phyloP scores from a whole-genome alignment of 139 green algal genomes.

The Picochlorum sp. region DNA sequence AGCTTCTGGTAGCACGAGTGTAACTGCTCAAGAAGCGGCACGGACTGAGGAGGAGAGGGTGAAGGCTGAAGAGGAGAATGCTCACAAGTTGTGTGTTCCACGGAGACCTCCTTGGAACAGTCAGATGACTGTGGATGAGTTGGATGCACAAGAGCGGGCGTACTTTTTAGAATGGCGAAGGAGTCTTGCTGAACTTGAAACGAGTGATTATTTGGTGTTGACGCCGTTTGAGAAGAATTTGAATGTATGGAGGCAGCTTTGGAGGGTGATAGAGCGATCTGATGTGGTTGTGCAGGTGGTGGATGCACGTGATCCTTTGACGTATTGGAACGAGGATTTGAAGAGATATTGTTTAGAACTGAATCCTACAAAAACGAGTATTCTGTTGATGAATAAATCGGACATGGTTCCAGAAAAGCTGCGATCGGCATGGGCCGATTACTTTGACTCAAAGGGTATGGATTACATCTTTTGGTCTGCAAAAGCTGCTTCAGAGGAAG shows the following conservation, averaged over 20 bases:
- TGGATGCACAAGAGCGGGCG: conserved; percentile 67
- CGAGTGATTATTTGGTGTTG: conserved; percentile 77
- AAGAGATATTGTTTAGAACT: conserved; percentile 64
- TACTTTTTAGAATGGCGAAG: conserved; percentile 88
- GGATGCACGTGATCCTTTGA: conserved; percentile 88
- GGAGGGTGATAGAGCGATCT: conserved; percentile 90
- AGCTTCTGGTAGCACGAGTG: conserved; percentile 35
- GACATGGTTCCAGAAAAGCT: conserved; percentile 76
- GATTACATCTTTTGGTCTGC: conserved; percentile 79
- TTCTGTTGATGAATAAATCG: conserved; percentile 97
- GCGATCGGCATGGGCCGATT: conserved; percentile 70
- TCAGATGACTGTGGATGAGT: conserved; percentile 59
- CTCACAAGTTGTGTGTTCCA: conserved; percentile 50
- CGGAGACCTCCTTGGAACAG: conserved; percentile 71
- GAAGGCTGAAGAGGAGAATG: conserved; percentile 27
- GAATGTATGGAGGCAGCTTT: conserved; percentile 98
- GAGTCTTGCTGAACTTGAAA: conserved; percentile 68
- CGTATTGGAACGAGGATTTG: conserved; percentile 82
- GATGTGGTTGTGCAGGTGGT: conserved; percentile 94
- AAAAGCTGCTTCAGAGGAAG: conserved; percentile 38
- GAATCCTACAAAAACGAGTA: conserved; percentile 48
- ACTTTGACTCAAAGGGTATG: conserved; percentile 63
- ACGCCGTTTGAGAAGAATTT: conserved; percentile 99
- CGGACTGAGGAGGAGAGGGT: conserved; percentile 38
- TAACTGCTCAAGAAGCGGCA: conserved; percentile 30